Evolutionary conservation across 225 moss, liverwort and hornwort species (phyloP), one percentile per base, ranked within the genome.

Genomic region (Polytrichum formosum): DNA sequence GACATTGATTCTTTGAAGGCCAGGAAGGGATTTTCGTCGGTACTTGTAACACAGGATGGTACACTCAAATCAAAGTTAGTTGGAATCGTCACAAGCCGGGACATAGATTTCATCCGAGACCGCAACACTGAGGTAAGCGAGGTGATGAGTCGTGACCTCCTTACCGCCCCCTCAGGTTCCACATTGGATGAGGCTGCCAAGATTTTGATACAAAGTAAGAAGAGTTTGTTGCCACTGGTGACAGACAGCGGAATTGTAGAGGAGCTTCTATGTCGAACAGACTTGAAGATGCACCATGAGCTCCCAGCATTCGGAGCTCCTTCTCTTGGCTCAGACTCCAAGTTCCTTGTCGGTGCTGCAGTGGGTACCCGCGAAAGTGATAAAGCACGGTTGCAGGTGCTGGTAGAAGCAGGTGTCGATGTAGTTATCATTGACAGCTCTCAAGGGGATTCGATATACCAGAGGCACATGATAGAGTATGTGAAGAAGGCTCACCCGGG

Each of bases 371-470:
- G 90, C 53, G 90, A 90, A 8, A 81, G 82, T 71, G 90, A 92
- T 66, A 84, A 73, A 56, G 78, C 76, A 1, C 72, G 92, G 69
- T 26, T 90, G 63, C 64, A 73, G 72, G 67, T 85, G 61, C 67
- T 87, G 27, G 88, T 81, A 31, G 92, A 90, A 23, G 88, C 88
- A 10, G 88, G 86, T 5, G 85, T 88, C 46, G 85, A 88, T 60
- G 90, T 83, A 19, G 83, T 92, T 18, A 92, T 92, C 21, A 75
- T 92, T n/a, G 92, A 92, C 20, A 95, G 92, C 66, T 89, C 94
- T 7, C 92, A 92, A 67, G 92, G 92, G 2, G 84, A 83, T 68
- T 95, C 94, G 0, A 66, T 83, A 26, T 95, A 80, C 66, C 92
- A 95, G 67, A 29, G 79, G 69, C 73, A 81, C 70, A 92, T 92